A percentile compares a stretch with the other conserved stretches of the same genome.
Conservation (phyloP, 768 basidiomycete species). For the Mycena haematopus region DNA sequence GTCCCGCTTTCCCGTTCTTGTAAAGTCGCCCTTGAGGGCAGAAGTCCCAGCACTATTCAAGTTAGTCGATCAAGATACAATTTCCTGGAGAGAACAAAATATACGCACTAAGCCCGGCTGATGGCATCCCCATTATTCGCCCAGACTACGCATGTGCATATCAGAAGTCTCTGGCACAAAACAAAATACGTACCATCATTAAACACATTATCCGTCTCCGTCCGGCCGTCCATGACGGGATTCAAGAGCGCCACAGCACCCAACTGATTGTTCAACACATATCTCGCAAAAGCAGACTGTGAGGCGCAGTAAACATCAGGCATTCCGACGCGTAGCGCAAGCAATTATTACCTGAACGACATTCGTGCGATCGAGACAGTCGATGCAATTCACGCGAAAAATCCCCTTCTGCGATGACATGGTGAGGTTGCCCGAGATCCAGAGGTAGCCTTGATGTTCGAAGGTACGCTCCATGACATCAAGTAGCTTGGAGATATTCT, state of each 20-base stretch:
- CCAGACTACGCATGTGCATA: conserved; percentile 68
- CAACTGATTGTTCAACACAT: conserved; percentile 77
- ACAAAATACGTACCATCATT: conserved; percentile 65
- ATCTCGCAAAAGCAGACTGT: conserved; percentile 90
- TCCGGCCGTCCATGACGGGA: conserved; percentile 56
- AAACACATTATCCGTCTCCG: conserved; percentile 75
- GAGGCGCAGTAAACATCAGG: background rate
- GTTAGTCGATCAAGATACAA: conserved; percentile 7
- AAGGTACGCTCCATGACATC: conserved; percentile 74
- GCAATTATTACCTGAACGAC: conserved; percentile 75
- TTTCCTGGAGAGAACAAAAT: background rate
- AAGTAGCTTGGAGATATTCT: conserved; percentile 86
- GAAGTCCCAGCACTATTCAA: conserved; percentile 87
- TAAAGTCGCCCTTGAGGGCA: conserved; percentile 94
- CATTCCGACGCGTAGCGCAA: background rate
- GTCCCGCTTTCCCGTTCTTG: conserved; percentile 96
- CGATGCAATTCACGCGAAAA: conserved; percentile 94
- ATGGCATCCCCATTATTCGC: conserved; percentile 98
- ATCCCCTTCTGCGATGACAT: conserved; percentile 86
- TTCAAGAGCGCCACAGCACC: conserved; percentile 73
- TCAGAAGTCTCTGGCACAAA: background rate
- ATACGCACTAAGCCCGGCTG: conserved; percentile 80
- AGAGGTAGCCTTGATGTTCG: conserved; percentile 87
- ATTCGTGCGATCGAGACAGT: conserved; percentile 94
- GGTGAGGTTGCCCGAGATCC: conserved; percentile 73